Conservation (phyloP, 768 basidiomycete species). For the Candolleomyces aberdarensis region DNA sequence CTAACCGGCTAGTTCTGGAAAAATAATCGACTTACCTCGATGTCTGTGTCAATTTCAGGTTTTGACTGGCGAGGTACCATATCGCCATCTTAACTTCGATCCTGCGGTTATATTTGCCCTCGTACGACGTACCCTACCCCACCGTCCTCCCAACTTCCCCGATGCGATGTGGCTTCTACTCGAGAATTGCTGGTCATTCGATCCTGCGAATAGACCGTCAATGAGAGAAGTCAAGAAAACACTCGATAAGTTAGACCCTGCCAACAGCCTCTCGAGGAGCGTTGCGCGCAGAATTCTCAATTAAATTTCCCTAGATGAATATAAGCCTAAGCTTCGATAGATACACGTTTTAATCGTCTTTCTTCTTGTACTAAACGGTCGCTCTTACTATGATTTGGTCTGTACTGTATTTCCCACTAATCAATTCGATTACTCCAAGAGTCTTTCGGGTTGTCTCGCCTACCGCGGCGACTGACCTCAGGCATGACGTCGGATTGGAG, state of each 20-base stretch:
- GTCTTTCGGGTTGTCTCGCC: no score
- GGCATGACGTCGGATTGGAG: background rate
- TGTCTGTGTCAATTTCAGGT: constrained; percentile 2
- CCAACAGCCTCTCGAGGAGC: background rate
- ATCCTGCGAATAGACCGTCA: background rate
- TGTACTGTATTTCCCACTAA: no score
- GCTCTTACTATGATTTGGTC: no score
- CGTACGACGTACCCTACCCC: background rate
- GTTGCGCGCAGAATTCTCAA: background rate
- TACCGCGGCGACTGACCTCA: no score
- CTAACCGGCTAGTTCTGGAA: background rate
- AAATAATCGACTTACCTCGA: no score
- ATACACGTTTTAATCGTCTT: no score
- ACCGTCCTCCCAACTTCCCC: background rate
- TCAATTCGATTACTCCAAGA: no score
- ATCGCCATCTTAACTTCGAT: constrained; percentile 5
- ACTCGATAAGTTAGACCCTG: background rate
- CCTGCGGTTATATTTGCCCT: background rate
- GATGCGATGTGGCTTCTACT: background rate
- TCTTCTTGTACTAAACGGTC: no score
- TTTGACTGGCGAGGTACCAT: constrained; percentile 12
- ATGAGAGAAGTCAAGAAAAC: background rate
- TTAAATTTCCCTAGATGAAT: no score
- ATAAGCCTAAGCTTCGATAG: no score
- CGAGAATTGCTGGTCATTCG: background rate